Evolutionary conservation across 148 eudicot genomes (phyloP).

Genomic region (Amaranthus hypochondriacus): DNA sequence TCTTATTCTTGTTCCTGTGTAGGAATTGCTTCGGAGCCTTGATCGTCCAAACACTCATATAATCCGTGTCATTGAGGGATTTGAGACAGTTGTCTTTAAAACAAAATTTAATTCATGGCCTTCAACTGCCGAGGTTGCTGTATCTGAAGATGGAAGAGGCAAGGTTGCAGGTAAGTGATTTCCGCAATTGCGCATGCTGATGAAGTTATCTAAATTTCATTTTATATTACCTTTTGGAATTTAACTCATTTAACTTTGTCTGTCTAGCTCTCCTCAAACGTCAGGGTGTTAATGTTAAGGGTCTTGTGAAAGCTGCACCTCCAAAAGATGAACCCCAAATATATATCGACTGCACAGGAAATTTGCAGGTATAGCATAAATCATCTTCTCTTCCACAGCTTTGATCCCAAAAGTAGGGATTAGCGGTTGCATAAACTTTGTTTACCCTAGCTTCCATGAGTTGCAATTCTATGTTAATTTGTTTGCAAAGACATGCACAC

Average conservation of each 20-base stretch:
- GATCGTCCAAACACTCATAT: slow-evolving; percentile 70
- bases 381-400: neutral
- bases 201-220: neutral
- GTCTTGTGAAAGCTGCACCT: slow-evolving; percentile 81
- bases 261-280: slow-evolving; percentile 84
- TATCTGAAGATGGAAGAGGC: slow-evolving; percentile 90
- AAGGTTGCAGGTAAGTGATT: slow-evolving; percentile 83
- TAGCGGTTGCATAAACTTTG: too few relatives aligned
- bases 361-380: slow-evolving; percentile 63
- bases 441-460: too few relatives aligned
- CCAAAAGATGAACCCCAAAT: slow-evolving; percentile 78
- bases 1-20: slow-evolving; percentile 1
- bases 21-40: slow-evolving; percentile 65
- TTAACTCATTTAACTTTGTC: slow-evolving; percentile 9
- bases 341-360: slow-evolving; percentile 91
- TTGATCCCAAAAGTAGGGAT: too few relatives aligned
- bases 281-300: slow-evolving; percentile 94
- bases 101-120: slow-evolving; percentile 80
- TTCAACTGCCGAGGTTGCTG: slow-evolving; percentile 51
- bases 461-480: neutral
- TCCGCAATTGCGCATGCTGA: slow-evolving; percentile 1
- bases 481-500: neutral
- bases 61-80: slow-evolving; percentile 72
- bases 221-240: slow-evolving; percentile 3
- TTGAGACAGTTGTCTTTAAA: slow-evolving; percentile 68